Percentiles rank a stretch among this genome's conserved stretches.
These are phyloP conservation scores for Nakazawaea wyomingensis DNA, from an alignment of 805 yeast genomes.

Conservation along the genomic window DNA sequence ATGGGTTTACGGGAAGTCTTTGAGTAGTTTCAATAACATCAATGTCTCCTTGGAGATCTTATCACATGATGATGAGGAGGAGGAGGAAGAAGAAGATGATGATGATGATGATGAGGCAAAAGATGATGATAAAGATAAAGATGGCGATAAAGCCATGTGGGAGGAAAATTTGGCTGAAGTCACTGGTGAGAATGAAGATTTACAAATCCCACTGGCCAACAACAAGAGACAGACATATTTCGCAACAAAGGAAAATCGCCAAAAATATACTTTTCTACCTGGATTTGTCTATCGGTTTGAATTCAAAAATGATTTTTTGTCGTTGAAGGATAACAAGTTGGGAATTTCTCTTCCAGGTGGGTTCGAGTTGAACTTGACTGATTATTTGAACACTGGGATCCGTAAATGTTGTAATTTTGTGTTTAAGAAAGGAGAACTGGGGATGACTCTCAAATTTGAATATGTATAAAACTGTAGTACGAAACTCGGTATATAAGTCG, in stretches of 20 bases:
- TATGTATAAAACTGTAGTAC: constrained; percentile 2
- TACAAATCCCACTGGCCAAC: constrained; percentile 29
- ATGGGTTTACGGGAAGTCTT: constrained; percentile 55
- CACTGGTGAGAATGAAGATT: constrained; percentile 18
- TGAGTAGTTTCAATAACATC: constrained; percentile 51
- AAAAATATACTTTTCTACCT: constrained; percentile 32
- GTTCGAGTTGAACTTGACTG: constrained; percentile 12
- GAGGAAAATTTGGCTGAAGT: constrained; percentile 18
- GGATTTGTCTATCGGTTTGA: constrained; percentile 11
- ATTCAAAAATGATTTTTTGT: constrained; percentile 12
- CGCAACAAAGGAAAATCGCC: constrained; percentile 31
- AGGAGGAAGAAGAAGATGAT: constrained; percentile 13
- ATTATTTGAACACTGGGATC: constrained; percentile 10
- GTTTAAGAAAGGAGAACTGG: constrained; percentile 9
- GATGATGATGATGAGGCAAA: constrained; percentile 3
- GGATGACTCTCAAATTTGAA: constrained; percentile 10
- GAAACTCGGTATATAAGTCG: background rate
- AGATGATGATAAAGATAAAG: background rate
- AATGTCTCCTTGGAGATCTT: constrained; percentile 18
- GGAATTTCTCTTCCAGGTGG: constrained; percentile 14
- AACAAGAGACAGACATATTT: constrained; percentile 40
- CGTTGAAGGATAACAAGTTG: constrained; percentile 13
- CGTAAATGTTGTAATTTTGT: constrained; percentile 10
- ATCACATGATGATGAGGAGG: constrained; percentile 8
- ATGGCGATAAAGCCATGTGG: constrained; percentile 9